Evolutionary conservation across 2,329 filamentous ascomycete genomes (phyloP).

Genomic region (Aspergillus sergii): DNA sequence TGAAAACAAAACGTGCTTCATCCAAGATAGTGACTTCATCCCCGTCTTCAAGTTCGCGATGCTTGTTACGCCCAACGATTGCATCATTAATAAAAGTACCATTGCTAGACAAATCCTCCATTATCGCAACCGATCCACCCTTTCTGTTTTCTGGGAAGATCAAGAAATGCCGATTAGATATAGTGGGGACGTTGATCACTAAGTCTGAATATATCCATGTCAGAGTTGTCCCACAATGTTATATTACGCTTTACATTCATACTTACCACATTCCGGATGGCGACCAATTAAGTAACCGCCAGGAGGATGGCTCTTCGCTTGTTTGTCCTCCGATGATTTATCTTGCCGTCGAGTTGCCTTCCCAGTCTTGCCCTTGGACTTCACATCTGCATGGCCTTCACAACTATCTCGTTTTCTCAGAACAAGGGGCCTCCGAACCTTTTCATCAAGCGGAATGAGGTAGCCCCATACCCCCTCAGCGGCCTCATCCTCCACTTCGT

Average conservation of each 20-base stretch:
- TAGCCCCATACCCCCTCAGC: conserved; percentile 95
- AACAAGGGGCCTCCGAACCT: conserved; percentile 70
- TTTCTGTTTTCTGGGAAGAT: conserved; percentile 59
- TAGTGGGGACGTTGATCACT: conserved; percentile 72
- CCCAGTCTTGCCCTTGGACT: conserved; percentile 38
- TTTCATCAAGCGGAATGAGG: conserved; percentile 76
- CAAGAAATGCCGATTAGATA: conserved; percentile 75
- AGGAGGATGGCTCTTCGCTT: conserved; percentile 60
- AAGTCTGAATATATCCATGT: conserved; percentile 57
- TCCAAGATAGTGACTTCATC: conserved; percentile 89
- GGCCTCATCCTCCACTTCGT: conserved; percentile 83
- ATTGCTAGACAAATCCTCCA: conserved; percentile 94
- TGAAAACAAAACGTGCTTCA: conserved; percentile 85
- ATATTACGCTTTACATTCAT: not conserved
- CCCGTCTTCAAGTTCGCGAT: conserved; percentile 81
- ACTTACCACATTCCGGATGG: conserved; percentile 89
- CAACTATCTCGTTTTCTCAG: conserved; percentile 75
- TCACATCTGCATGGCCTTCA: conserved; percentile 50
- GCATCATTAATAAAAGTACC: conserved; percentile 95
- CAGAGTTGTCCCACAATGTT: not conserved
- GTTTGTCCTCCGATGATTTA: conserved; percentile 62
- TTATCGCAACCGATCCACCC: conserved; percentile 65
- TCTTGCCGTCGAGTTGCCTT: conserved; percentile 51
- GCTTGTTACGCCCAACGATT: conserved; percentile 87
- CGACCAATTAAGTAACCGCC: conserved; percentile 89